Base-by-base conservation (phyloP, 1,139 yeast species). In the Arxiozyma slooffiae region DNA sequence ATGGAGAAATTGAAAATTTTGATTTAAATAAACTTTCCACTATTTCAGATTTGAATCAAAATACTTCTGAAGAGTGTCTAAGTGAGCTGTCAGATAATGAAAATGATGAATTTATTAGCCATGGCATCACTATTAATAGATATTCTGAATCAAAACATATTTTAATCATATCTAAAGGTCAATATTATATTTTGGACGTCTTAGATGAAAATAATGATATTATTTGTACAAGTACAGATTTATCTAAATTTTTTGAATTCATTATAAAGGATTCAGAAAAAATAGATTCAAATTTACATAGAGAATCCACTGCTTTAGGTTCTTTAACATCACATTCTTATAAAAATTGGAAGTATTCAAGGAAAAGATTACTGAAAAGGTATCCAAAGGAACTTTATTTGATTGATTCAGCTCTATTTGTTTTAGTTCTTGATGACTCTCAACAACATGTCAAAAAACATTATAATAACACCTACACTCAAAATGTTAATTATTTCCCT, bases 251-350 rank as follows among this genome's bases (percentile, higher is more conserved):
- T 9, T 71, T 84, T 42, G 73, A 74, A 51, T 63, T 70, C 7
- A 76, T 85, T 17, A 64, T 81, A 41, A 70, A 70, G 20, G 79
- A 76, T 51, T 69, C 82, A 1, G 57, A 61, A n/a, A n/a, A n/a
- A 11, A 56, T 61, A 5, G 67, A 71, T 22, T 74, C 71, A 52
- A 66, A 69, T 22, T 67, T 76, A 30, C 44, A 45, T n/a, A 76
- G 73, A 48, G 75, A 74, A 53, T 54, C 62, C 6, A 75, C 80
- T 50, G 82, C 88, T 0, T 69, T 84, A 55, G 89, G 90, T 5
- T 74, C 86, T 4, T 71, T 84, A 50, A 82, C 92, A 2, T 81
- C 90, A 0, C 89, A 83, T 62, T 72, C 79, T 16, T 80, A 77
- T 62, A 72, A 74, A 38, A 70, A 77, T 52, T 85, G 94, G 94